Conservation (phyloP, 768 basidiomycete species). For the Lactifluus rugatus region DNA sequence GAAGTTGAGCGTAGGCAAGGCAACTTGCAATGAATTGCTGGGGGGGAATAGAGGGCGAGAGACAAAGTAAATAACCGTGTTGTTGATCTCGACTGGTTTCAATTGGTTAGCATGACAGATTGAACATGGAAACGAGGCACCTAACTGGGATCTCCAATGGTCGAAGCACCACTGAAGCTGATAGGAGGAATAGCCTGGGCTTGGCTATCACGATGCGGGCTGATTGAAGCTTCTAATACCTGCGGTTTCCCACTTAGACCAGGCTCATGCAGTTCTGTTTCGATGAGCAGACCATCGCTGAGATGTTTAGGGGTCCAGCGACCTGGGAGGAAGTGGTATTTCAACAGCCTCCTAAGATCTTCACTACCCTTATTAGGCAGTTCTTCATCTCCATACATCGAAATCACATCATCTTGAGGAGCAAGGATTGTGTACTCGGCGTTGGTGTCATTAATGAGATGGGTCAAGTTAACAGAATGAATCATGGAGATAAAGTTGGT, state of each 20-base stretch:
- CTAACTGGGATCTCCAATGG: slow-evolving; percentile 71
- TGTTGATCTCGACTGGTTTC: slow-evolving; percentile 55
- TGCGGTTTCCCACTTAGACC: slow-evolving; percentile 64
- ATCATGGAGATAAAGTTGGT: slow-evolving; percentile 82
- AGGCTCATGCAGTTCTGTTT: slow-evolving; percentile 64
- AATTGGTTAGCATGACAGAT: slow-evolving; percentile 3
- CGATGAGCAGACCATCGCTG: slow-evolving; percentile 61
- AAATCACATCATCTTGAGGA: slow-evolving; percentile 77
- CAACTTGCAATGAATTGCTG: slow-evolving; percentile 66
- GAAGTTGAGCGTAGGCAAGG: slow-evolving; percentile 71
- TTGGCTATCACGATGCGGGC: slow-evolving; percentile 37
- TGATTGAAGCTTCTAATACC: slow-evolving; percentile 61
- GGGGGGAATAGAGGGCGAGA: slow-evolving; percentile 80
- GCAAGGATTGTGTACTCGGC: slow-evolving; percentile 82
- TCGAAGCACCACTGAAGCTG: slow-evolving; percentile 73
- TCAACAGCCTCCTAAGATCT: slow-evolving; percentile 62
- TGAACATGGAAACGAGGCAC: slow-evolving; percentile 2
- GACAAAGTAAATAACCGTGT: slow-evolving; percentile 82
- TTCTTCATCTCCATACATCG: slow-evolving; percentile 39
- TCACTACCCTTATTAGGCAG: slow-evolving; percentile 56
- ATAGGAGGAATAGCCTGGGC: slow-evolving; percentile 47
- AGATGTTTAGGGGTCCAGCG: slow-evolving; percentile 64
- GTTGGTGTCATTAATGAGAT: slow-evolving; percentile 61
- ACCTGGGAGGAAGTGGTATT: slow-evolving; percentile 90
- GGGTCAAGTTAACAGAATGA: slow-evolving; percentile 67